Percentiles rank a stretch among this genome's conserved stretches.
phyloP scores from a whole-genome alignment of 768 basidiomycete genomes.

The Lactarius sanguifluus region DNA sequence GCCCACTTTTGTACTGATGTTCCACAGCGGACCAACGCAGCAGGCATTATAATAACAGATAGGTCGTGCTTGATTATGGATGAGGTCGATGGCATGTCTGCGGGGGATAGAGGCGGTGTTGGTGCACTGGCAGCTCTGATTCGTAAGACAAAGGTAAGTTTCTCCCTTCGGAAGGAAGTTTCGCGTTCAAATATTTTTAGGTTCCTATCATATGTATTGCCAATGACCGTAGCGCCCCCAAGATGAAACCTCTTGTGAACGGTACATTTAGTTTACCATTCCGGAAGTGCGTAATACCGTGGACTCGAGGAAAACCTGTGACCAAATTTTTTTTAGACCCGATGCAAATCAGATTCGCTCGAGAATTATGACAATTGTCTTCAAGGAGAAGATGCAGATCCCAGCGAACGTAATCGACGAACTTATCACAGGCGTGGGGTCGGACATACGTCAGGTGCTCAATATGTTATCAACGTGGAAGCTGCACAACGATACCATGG shows the following conservation, averaged over 20 bases:
- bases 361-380: slow-evolving; percentile 81
- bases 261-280: slow-evolving; percentile 79
- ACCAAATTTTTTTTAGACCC: slow-evolving; percentile 52
- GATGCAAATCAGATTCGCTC: slow-evolving; percentile 75
- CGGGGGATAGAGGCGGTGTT: slow-evolving; percentile 94
- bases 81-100: slow-evolving; percentile 99
- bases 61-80: slow-evolving; percentile 95
- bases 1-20: not conserved
- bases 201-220: slow-evolving; percentile 98
- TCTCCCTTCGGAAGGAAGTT: not conserved
- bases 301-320: not conserved
- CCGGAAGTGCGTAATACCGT: slow-evolving; percentile 53
- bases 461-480: slow-evolving; percentile 99
- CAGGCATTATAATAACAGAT: slow-evolving; percentile 74
- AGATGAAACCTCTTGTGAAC: slow-evolving; percentile 79
- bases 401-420: slow-evolving; percentile 90
- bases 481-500: slow-evolving; percentile 75
- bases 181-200: slow-evolving; percentile 40
- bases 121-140: slow-evolving; percentile 91
- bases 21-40: slow-evolving; percentile 55
- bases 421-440: slow-evolving; percentile 83
- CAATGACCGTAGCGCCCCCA: slow-evolving; percentile 84
- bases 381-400: slow-evolving; percentile 94
- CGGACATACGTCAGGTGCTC: slow-evolving; percentile 94
- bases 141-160: slow-evolving; percentile 82